Evolutionary conservation across 2,329 filamentous ascomycete species (phyloP), one percentile per base, ranked within the genome.

Genomic region (Sporothrix curviconia): DNA sequence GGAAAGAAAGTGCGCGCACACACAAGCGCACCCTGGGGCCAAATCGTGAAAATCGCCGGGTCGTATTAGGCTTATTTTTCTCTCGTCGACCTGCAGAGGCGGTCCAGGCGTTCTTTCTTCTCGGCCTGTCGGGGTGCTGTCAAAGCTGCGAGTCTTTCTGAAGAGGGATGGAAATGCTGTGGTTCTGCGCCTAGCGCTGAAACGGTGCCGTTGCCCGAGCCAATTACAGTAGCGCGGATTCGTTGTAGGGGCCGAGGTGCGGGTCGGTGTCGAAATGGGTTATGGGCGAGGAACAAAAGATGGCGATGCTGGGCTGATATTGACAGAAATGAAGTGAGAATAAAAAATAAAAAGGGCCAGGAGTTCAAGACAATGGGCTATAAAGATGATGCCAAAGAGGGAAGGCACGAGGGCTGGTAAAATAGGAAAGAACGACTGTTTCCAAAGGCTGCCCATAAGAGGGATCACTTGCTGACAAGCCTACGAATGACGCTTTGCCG

Each of bases 181-280:
- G 24, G 36, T 42, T 43, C 25, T 43, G 25, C n/a, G 28, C 39
- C 51, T 54, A 54, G 51, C 51, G 51, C 51, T 44, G 51, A 44
- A 36, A 52, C 25, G 25, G 37, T 40, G 37, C 50, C 17, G 39
- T 22, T 36, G 39, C 7, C 28, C 39, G 51, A 36, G 51, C 51
- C 51, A 54, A 54, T 54, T 34, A 54, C 49, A n/a, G 36, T 36
- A 43, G 37, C 22, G 24, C 50, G 25, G 49, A 4, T 52, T 39
- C 30, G 47, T 39, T 32, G 30, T 34, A 50, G 11, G 24, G 24
- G 22, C 36, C 24, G 25, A 53, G 50, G 50, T 42, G 50, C 22
- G 49, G 49, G 28, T 34, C 51, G n/a, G n/a, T n/a, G n/a, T n/a
- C n/a, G n/a, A n/a, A n/a, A n/a, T n/a, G n/a, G n/a, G n/a, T n/a